phyloP scores from a whole-genome alignment of 2,329 filamentous ascomycete species.

The Xylaria polymorpha region DNA sequence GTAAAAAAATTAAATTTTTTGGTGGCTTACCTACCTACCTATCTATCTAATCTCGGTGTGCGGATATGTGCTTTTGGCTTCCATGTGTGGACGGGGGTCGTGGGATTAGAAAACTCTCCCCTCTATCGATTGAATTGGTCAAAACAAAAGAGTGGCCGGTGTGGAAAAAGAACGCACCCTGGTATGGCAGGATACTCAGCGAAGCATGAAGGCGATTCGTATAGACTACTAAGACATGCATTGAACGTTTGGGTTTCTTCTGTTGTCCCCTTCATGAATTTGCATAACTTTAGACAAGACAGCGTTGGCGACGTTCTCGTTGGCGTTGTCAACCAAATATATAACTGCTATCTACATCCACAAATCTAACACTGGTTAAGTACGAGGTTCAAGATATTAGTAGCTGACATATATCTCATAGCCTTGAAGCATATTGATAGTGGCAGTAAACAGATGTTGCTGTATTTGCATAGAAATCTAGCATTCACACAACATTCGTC shows the following conservation, averaged over 20 bases:
- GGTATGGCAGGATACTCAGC: constrained; percentile 9
- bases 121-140: background rate
- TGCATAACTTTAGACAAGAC: constrained; percentile 1
- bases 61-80: constrained; percentile 1
- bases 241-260: background rate
- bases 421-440: constrained; percentile 25
- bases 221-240: constrained; percentile 18
- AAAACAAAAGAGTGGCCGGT: background rate
- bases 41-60: background rate
- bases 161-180: constrained; percentile 1
- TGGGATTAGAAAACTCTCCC: background rate
- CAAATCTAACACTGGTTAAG: background rate
- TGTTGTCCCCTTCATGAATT: background rate
- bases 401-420: background rate
- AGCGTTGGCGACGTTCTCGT: background rate
- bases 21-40: background rate
- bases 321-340: background rate
- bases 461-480: constrained; percentile 32
- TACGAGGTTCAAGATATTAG: background rate
- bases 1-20: too few relatives aligned
- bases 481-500: background rate
- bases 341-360: background rate
- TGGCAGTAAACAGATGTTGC: constrained; percentile 37
- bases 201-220: constrained; percentile 1
- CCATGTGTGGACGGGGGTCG: background rate